phyloP scores from a whole-genome alignment of 208 protist species.

The Leishmania braziliensis region DNA sequence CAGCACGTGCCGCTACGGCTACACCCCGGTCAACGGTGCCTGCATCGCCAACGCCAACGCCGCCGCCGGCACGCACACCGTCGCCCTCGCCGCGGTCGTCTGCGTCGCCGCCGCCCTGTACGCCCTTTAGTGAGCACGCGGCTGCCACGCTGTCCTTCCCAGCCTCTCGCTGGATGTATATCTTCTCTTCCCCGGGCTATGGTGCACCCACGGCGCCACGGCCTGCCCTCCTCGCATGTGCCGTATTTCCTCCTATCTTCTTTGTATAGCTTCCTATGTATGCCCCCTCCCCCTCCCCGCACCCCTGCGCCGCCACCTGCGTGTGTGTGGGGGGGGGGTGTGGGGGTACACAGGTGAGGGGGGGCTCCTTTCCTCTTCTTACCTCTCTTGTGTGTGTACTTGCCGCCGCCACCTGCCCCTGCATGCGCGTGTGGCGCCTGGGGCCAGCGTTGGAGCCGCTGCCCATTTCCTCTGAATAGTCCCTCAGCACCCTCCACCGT shows the following conservation, averaged over 20 bases:
- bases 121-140: constrained; percentile 4
- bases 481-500: no score
- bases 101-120: constrained; percentile 6
- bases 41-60: background rate
- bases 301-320: background rate
- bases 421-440: no score
- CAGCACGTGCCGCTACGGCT: background rate
- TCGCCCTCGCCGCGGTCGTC: constrained; percentile 3
- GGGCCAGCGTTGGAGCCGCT: no score
- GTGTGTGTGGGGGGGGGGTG: background rate
- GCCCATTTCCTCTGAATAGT: no score
- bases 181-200: background rate
- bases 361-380: background rate
- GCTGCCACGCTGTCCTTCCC: background rate
- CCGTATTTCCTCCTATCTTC: background rate
- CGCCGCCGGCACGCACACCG: constrained; percentile 2
- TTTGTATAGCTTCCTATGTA: background rate
- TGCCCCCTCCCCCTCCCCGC: background rate
- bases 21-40: background rate
- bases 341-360: background rate
- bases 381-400: background rate
- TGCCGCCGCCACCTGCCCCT: background rate
- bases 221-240: background rate
- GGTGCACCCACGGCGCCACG: background rate
- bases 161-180: background rate